Percentiles rank a stretch among this genome's conserved stretches.
Conservation (phyloP, 345 rosid species). For the Pistacia vera region DNA sequence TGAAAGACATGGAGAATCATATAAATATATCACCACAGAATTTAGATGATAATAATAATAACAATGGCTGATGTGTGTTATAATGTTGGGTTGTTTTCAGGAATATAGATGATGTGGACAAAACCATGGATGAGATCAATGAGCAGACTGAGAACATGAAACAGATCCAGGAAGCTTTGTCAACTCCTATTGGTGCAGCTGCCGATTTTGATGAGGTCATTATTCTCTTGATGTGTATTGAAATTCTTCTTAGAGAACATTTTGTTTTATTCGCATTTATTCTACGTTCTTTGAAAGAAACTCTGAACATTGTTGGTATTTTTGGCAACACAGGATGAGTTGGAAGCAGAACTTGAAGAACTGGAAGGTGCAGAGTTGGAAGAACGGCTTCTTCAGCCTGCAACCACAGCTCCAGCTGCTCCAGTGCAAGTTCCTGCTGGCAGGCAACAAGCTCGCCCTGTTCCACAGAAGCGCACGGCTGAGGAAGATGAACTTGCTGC, state of each 20-base stretch:
- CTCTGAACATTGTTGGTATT: constrained; percentile 4
- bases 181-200: constrained; percentile 75
- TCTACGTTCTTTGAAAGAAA: not conserved
- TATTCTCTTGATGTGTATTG: not conserved
- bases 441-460: constrained; percentile 63
- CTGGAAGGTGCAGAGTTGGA: constrained; percentile 89
- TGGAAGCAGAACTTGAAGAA: constrained; percentile 93
- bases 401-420: constrained; percentile 77
- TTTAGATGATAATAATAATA: not conserved
- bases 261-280: not conserved
- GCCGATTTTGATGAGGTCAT: constrained; percentile 89
- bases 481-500: constrained; percentile 98
- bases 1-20: not conserved
- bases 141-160: constrained; percentile 95
- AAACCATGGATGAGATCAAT: constrained; percentile 87
- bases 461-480: constrained; percentile 64
- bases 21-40: not conserved
- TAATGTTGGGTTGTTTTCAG: constrained; percentile 37
- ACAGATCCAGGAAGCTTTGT: constrained; percentile 86
- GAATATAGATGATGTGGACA: constrained; percentile 86
- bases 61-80: constrained; percentile 2
- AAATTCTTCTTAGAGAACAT: not conserved
- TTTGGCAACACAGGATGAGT: constrained; percentile 66
- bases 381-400: constrained; percentile 90
- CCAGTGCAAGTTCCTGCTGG: constrained; percentile 69